Evolutionary conservation across 1,139 yeast genomes (phyloP).

Genomic region (Candida buenavistaensis): DNA sequence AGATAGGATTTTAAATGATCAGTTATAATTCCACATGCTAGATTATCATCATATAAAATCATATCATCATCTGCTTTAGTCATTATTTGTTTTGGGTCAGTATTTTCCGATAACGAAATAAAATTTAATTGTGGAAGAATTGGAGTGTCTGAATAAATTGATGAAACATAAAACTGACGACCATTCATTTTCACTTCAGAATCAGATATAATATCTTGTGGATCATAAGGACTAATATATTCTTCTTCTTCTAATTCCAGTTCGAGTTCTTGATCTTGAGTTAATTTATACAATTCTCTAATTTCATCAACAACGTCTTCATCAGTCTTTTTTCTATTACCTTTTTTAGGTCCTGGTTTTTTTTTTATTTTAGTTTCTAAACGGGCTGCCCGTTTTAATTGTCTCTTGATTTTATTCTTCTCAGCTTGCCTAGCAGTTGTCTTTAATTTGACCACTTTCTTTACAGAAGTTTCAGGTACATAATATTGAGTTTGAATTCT

Average conservation of each 20-base stretch:
- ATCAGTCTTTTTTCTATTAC: constrained; percentile 6
- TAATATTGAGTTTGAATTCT: constrained; percentile 28
- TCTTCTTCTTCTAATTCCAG: constrained; percentile 22
- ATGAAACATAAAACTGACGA: constrained; percentile 35
- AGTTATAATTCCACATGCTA: constrained; percentile 32
- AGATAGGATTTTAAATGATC: constrained; percentile 32
- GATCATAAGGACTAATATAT: constrained; percentile 37
- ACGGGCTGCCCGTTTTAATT: constrained; percentile 8
- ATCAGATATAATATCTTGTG: constrained; percentile 38
- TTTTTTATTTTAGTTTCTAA: constrained; percentile 9
- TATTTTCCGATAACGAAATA: constrained; percentile 6
- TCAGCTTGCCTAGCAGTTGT: constrained; percentile 12
- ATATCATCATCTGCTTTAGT: constrained; percentile 16
- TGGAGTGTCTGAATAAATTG: constrained; percentile 23
- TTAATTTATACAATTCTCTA: constrained; percentile 7
- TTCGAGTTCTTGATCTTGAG: constrained; percentile 10
- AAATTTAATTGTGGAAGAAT: constrained; percentile 27
- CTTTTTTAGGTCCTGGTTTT: constrained; percentile 10
- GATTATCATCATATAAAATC: constrained; percentile 24
- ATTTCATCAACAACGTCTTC: constrained; percentile 9
- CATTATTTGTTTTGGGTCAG: constrained; percentile 17
- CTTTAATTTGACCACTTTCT: constrained; percentile 7
- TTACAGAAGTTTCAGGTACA: constrained; percentile 23
- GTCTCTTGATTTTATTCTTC: constrained; percentile 10
- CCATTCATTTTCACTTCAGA: constrained; percentile 30